Percentiles rank a stretch among this genome's conserved stretches.
These are phyloP conservation scores for Syzygium syzygioides DNA, from an alignment of 441 rosid genomes.

Conservation along the genomic window DNA sequence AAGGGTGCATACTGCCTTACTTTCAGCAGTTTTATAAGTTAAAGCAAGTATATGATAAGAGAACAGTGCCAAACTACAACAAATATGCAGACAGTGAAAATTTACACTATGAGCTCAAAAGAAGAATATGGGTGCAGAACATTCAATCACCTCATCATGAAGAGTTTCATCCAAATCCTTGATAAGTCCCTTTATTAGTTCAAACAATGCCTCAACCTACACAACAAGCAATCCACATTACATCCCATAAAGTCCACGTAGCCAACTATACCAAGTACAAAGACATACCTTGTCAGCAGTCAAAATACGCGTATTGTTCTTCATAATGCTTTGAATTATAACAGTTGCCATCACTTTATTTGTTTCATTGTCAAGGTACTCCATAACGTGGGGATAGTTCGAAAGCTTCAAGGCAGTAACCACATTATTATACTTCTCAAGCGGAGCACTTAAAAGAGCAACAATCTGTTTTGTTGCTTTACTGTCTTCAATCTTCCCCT, in stretches of 20 bases:
- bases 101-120: background rate
- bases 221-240: slow-evolving; percentile 5
- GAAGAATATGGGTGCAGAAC: background rate
- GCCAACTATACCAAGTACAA: background rate
- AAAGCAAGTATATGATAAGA: background rate
- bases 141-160: slow-evolving; percentile 52
- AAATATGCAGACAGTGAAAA: background rate
- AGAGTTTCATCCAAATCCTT: slow-evolving; percentile 70
- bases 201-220: slow-evolving; percentile 91
- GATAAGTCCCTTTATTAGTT: slow-evolving; percentile 84
- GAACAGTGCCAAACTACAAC: background rate
- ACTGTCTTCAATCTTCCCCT: slow-evolving; percentile 79
- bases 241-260: slow-evolving; percentile 8
- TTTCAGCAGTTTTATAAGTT: background rate
- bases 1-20: background rate
- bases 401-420: slow-evolving; percentile 85
- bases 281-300: slow-evolving; percentile 66
- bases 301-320: slow-evolving; percentile 71
- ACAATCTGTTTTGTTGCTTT: slow-evolving; percentile 92
- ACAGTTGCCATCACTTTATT: slow-evolving; percentile 93
- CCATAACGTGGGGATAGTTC: slow-evolving; percentile 81
- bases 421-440: slow-evolving; percentile 93
- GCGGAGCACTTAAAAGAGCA: slow-evolving; percentile 93
- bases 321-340: slow-evolving; percentile 93
- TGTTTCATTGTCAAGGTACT: slow-evolving; percentile 82